Base-by-base conservation (phyloP, 2,329 filamentous ascomycete genomes). In the Epichloe amarillans region DNA sequence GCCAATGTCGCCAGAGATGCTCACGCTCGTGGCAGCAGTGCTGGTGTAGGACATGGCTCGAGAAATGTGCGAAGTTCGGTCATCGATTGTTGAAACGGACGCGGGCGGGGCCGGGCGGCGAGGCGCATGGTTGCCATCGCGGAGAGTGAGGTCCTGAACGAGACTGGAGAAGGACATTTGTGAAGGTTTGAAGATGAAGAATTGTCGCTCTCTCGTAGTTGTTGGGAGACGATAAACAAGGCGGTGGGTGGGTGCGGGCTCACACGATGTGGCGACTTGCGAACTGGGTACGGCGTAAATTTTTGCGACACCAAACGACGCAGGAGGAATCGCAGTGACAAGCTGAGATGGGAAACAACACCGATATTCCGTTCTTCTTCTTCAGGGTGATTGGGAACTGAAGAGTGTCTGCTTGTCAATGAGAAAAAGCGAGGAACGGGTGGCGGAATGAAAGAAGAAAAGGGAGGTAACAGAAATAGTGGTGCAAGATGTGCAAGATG, bases 1-100 rank as follows among this genome's bases (percentile, higher is more conserved):
- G 14, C 83, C 84, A 58, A 93, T 90, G 61, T 90, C 86, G 49
- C 80, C 80, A 2, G 79, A 72, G 58, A 84, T 83, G 75, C 80
- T 84, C 56, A 84, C 80, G 63, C 80, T 84, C 30, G 80, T 84
- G 43, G 80, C 80, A 50, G 79, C 70, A 14, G 80, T 84, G 71
- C 80, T 83, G 55, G 80, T 68, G 61, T 83, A 83, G 19, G 80
- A 83, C 73, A 79, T 79, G 61, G 79, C 77, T 50, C 77, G 72
- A 21, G 80, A 84, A 57, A 83, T 66, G 62, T 79, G 78, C 47
- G 80, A 83, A 41, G 75, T 69, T 44, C 73, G 69, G 62, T 82
- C 80, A 60, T 83, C 79, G 36, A 76, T 60, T n/a, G 75, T 79
- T 37, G 77, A 79, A 46, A 71, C 69, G 8, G 77, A 75, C 5